Evolutionary conservation across 495 filamentous ascomycete genomes (phyloP).

Genomic region (Paragyromitra xinjiangensis): DNA sequence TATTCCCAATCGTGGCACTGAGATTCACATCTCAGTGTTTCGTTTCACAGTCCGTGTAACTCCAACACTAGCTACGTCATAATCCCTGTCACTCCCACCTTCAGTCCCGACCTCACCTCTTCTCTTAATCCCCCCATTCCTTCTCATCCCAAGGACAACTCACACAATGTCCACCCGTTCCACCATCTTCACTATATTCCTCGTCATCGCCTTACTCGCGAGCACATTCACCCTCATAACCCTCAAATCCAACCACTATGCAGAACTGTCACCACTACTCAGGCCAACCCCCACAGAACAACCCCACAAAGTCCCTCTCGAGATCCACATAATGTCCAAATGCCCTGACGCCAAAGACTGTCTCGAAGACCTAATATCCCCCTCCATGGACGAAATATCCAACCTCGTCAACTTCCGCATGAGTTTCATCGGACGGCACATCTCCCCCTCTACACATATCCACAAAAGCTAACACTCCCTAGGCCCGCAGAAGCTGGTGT

Average conservation of each 20-base stretch:
- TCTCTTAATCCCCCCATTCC: background rate
- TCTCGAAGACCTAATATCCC: conserved; percentile 79
- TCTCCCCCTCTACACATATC: background rate
- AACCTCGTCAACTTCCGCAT: conserved; percentile 90
- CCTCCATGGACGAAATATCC: conserved; percentile 80
- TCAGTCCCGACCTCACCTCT: conserved; percentile 4
- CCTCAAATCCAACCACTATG: conserved; percentile 1
- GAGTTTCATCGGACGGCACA: conserved; percentile 84
- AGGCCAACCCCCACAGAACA: background rate
- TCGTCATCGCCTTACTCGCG: conserved; percentile 19
- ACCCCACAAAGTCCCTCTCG: conserved; percentile 72
- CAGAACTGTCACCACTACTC: background rate
- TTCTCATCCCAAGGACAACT: background rate
- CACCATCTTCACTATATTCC: conserved; percentile 5
- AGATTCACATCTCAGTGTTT: background rate
- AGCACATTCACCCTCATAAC: conserved; percentile 39
- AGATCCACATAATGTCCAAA: conserved; percentile 94
- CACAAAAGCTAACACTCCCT: background rate
- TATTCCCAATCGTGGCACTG: background rate
- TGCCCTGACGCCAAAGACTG: conserved; percentile 89
- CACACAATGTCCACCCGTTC: conserved; percentile 23
- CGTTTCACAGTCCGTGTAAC: background rate
- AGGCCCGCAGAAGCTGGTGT: conserved; percentile 67
- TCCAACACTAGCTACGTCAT: conserved; percentile 5
- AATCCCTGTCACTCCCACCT: conserved; percentile 8